Evolutionary conservation across 441 rosid genomes (phyloP).

Genomic region (Syzygium malaccense): DNA sequence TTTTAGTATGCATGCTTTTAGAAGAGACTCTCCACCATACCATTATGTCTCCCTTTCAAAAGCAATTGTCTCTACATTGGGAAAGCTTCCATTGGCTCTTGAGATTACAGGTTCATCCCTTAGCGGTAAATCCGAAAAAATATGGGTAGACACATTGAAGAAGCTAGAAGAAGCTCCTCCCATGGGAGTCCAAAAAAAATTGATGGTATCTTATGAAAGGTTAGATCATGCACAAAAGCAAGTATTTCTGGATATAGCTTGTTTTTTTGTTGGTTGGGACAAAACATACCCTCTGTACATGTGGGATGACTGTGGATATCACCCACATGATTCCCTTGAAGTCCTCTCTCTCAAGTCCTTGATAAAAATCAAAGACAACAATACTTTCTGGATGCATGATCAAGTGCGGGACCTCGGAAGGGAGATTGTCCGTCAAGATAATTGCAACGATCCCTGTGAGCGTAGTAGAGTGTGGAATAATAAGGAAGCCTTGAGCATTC

Average conservation of each 20-base stretch:
- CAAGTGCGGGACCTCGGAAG: neutral
- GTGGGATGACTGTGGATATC: neutral
- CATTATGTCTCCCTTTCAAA: accelerated
- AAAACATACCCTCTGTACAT: neutral
- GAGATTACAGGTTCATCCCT: neutral
- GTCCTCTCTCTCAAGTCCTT: neutral
- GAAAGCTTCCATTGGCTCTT: neutral
- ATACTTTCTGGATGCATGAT: neutral
- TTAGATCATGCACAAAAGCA: neutral
- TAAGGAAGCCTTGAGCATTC: neutral
- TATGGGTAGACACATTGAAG: accelerated
- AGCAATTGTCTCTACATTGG: accelerated
- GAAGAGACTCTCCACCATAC: neutral
- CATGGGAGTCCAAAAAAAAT: accelerated
- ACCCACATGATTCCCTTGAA: neutral
- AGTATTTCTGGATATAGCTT: neutral
- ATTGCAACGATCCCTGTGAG: accelerated
- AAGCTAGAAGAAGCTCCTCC: neutral
- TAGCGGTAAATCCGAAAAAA: accelerated
- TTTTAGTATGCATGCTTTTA: neutral
- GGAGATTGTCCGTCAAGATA: neutral
- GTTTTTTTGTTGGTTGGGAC: neutral
- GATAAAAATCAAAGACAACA: neutral
- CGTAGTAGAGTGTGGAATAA: neutral
- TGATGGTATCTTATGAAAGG: neutral